Percentiles rank a stretch among this genome's conserved stretches.
These are phyloP conservation scores for Linnemannia elongata DNA, from an alignment of 192 early-diverging fungal genomes.

Conservation along the genomic window DNA sequence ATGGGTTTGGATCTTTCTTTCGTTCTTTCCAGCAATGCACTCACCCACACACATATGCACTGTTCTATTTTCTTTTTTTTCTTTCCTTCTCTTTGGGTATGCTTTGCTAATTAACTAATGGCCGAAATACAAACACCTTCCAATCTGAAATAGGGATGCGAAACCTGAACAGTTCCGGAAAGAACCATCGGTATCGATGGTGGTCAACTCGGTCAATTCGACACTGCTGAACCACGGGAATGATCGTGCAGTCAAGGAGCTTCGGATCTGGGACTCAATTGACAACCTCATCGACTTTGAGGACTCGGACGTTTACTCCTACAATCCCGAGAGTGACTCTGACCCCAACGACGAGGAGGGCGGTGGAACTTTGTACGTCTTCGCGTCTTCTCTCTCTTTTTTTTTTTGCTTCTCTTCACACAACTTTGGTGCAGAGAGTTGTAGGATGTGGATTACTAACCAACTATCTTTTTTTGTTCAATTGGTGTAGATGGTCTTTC, in stretches of 20 bases:
- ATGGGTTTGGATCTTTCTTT: neutral
- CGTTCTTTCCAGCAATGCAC: neutral
- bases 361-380: conserved; percentile 60
- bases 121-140: neutral
- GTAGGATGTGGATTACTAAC: neutral
- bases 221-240: conserved; percentile 89
- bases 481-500: conserved; percentile 84
- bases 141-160: conserved; percentile 71
- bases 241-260: conserved; percentile 69
- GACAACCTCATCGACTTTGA: conserved; percentile 87
- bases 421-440: neutral
- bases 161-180: conserved; percentile 84
- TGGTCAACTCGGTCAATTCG: conserved; percentile 87
- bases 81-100: neutral
- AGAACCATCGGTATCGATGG: conserved; percentile 78
- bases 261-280: conserved; percentile 88
- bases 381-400: neutral
- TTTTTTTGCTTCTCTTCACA: conserved; percentile 19
- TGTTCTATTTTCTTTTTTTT: neutral
- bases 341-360: conserved; percentile 95
- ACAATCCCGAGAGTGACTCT: conserved; percentile 86
- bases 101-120: neutral
- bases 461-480: neutral
- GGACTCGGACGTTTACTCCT: conserved; percentile 93
- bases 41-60: neutral